A percentile compares a stretch with the other conserved stretches of the same genome.
phyloP scores from a whole-genome alignment of 1,139 yeast species.

The Meyerozyma carpophila region DNA sequence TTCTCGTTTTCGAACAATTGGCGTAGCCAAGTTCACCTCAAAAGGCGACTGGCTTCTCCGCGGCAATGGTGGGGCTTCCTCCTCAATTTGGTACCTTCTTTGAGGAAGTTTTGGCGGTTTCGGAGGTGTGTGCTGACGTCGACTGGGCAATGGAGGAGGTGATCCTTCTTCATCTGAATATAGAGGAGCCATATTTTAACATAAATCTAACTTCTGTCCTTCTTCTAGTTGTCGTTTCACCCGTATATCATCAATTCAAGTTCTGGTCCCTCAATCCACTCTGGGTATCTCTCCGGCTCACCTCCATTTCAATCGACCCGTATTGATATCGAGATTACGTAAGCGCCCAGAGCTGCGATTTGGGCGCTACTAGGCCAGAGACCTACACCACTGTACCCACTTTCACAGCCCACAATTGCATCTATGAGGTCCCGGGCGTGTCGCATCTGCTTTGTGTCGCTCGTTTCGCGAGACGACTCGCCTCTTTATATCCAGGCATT shows the following conservation, averaged over 20 bases:
- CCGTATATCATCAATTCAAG: too few relatives aligned
- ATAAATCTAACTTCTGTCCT: neutral
- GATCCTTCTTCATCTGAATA: neutral
- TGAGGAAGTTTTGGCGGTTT: slow-evolving; percentile 11
- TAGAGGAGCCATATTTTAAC: neutral
- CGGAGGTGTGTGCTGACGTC: neutral
- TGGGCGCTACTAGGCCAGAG: too few relatives aligned
- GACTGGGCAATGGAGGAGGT: neutral
- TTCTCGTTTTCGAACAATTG: slow-evolving; percentile 12
- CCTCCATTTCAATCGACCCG: too few relatives aligned
- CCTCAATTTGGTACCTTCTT: slow-evolving; percentile 8
- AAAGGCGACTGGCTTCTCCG: slow-evolving; percentile 5
- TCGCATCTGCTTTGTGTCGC: slow-evolving; percentile 39
- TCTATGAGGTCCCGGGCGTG: neutral
- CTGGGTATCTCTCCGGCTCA: too few relatives aligned
- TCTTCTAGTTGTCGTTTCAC: neutral
- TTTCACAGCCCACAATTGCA: too few relatives aligned
- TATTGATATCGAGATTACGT: too few relatives aligned
- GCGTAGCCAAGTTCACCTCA: slow-evolving; percentile 17
- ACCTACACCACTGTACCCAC: too few relatives aligned
- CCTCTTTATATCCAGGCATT: slow-evolving; percentile 59
- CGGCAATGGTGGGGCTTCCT: slow-evolving; percentile 11
- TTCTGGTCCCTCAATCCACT: too few relatives aligned
- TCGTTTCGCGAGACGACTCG: slow-evolving; percentile 50
- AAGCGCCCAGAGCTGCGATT: too few relatives aligned